A percentile compares a stretch with the other conserved stretches of the same genome.
These are phyloP conservation scores for Phycomyces blakesleeanus DNA, from an alignment of 192 early-diverging fungal species.

Conservation along the genomic window DNA sequence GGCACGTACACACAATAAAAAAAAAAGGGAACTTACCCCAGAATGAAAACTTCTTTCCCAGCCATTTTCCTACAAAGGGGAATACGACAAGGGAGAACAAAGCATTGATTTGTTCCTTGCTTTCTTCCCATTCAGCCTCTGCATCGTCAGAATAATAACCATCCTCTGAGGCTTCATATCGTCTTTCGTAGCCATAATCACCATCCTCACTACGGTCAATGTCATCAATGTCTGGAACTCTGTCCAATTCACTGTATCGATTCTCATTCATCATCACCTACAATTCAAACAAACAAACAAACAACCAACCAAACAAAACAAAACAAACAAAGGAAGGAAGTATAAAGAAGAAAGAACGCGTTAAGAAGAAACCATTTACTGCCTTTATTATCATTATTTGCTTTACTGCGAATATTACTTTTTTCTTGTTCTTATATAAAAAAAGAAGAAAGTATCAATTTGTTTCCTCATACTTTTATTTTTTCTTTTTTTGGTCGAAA, in stretches of 20 bases:
- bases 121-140: constrained; percentile 53
- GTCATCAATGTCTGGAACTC: constrained; percentile 15
- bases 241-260: background rate
- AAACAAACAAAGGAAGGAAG: too few species aligned
- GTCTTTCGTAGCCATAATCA: constrained; percentile 4
- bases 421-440: too few species aligned
- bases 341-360: too few species aligned
- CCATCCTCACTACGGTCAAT: constrained; percentile 17
- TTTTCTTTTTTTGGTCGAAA: too few species aligned
- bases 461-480: too few species aligned
- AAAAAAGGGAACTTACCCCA: constrained; percentile 47
- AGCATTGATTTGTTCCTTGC: constrained; percentile 42
- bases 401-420: background rate
- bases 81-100: constrained; percentile 50
- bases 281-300: background rate
- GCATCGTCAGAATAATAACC: constrained; percentile 33
- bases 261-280: background rate
- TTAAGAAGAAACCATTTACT: background rate
- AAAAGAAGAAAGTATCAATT: background rate
- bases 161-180: background rate
- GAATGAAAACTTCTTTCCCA: constrained; percentile 49
- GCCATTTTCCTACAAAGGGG: constrained; percentile 47
- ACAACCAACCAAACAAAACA: too few species aligned
- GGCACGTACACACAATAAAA: background rate
- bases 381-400: too few species aligned